These are phyloP conservation scores for Starmerella scarabaei DNA, from an alignment of 805 yeast species.

Conservation along the genomic window DNA sequence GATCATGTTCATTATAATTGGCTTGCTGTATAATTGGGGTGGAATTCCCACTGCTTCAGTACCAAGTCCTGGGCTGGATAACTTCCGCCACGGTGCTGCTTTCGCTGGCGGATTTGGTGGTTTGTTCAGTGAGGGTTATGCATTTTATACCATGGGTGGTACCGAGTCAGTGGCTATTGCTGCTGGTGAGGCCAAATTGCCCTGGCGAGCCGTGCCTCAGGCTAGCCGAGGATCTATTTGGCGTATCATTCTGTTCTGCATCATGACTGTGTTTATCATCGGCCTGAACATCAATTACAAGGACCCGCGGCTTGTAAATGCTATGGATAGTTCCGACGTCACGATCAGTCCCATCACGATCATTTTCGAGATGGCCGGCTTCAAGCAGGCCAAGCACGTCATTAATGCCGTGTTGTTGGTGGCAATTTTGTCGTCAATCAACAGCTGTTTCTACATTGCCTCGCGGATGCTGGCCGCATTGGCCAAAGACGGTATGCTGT, in stretches of 20 bases:
- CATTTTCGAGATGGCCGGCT: slow-evolving; percentile 39
- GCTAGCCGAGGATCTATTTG: slow-evolving; percentile 43
- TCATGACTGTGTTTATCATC: slow-evolving; percentile 39
- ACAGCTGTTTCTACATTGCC: slow-evolving; percentile 50
- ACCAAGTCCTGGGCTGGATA: slow-evolving; percentile 38
- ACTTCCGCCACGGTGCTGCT: slow-evolving; percentile 20
- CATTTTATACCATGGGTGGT: slow-evolving; percentile 43
- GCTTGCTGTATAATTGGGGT: slow-evolving; percentile 41
- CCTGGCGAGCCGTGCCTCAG: slow-evolving; percentile 41
- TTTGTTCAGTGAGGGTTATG: slow-evolving; percentile 34
- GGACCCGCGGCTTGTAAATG: slow-evolving; percentile 32
- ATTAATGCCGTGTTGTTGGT: slow-evolving; percentile 46
- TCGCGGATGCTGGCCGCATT: slow-evolving; percentile 48
- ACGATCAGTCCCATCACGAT: slow-evolving; percentile 37
- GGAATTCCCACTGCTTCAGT: slow-evolving; percentile 39
- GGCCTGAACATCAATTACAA: slow-evolving; percentile 46
- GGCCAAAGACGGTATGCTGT: slow-evolving; percentile 46
- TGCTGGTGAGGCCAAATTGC: slow-evolving; percentile 47
- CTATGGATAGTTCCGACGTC: slow-evolving; percentile 37
- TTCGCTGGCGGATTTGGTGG: slow-evolving; percentile 23
- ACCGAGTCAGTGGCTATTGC: slow-evolving; percentile 43
- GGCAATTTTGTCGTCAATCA: slow-evolving; percentile 53
- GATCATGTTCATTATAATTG: slow-evolving; percentile 47
- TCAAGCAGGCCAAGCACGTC: slow-evolving; percentile 35
- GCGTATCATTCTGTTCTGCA: slow-evolving; percentile 38